Evolutionary conservation across 2,329 filamentous ascomycete genomes (phyloP).

Genomic region (Seiridium cupressi): DNA sequence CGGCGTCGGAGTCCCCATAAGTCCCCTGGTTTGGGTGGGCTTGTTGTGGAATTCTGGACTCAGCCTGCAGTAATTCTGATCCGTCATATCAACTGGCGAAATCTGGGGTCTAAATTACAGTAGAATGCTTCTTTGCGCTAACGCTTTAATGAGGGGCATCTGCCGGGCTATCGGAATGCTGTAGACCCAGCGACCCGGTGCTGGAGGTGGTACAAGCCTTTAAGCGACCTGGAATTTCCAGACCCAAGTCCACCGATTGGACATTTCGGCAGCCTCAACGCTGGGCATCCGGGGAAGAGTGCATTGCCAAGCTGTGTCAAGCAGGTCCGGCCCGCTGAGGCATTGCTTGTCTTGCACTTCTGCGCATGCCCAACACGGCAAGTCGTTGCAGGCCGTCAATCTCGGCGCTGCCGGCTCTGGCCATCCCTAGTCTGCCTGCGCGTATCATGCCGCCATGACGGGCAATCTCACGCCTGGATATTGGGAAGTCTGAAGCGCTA

Average conservation of each 20-base stretch:
- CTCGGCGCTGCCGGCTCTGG: no score
- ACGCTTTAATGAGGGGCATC: not conserved
- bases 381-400: no score
- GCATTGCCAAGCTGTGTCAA: not conserved
- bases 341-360: not conserved
- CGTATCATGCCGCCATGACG: no score
- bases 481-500: no score
- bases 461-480: no score
- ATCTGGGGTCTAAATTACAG: not conserved
- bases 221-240: not conserved
- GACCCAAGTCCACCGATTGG: not conserved
- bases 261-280: not conserved
- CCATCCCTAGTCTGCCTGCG: no score
- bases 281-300: not conserved
- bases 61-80: not conserved
- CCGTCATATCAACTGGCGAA: slow-evolving; percentile 2
- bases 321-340: not conserved
- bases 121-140: not conserved
- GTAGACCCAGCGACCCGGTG: not conserved
- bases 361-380: not conserved
- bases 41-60: not conserved
- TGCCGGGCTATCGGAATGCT: not conserved
- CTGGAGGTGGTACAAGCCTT: not conserved
- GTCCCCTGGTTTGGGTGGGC: not conserved
- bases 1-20: not conserved